Evolutionary conservation across 371 early-diverging fungal genomes (phyloP), one percentile per base, ranked within the genome.

Genomic region (Syncephalastrum racemosum): DNA sequence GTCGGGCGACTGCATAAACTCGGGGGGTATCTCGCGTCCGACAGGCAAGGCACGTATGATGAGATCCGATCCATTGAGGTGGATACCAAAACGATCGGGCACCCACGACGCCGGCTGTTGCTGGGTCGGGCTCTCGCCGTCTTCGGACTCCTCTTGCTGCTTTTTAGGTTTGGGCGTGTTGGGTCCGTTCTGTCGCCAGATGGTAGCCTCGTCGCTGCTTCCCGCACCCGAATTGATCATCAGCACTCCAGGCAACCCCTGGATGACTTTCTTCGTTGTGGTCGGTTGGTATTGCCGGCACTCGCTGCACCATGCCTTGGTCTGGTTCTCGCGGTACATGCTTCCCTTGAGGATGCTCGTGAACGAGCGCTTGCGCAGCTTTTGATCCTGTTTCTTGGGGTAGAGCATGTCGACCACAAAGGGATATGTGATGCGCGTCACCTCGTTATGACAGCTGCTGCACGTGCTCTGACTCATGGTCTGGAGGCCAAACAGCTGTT

Each of bases 371-470:
- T 69, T 81, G 58, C 64, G 71, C 49, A 52, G 68, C 67, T 66
- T 81, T 62, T 60, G 67, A 24, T 65, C 75, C 39, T 50, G 64
- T 49, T 31, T 81, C 59, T 80, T 82, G 5, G 85, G 84, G 71
- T 89, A 90, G n/a, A 79, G 60, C 67, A 92, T 64, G 67, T 94
- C 94, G 8, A 94, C 71, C 0, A 91, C 92, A 71, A 90, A 94
- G 4, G 91, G 88, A 47, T 74, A 79, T 0, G 83, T 86, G 16
- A 86, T 83, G 15, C 90, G 64, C 6, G 77, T 77, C 1, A 79
- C 77, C 40, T 83, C 78, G 22, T 83, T 71, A 15, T 78, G 64
- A 57, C 89, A 88, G 16, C 82, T 80, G 12, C 79, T 70, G 56
- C 94, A 93, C 27, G 75, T 64, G 52, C 83, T 87, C 20, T 80